Evolutionary conservation across 345 rosid genomes (phyloP).

Genomic region (Eutrema heterophyllum): DNA sequence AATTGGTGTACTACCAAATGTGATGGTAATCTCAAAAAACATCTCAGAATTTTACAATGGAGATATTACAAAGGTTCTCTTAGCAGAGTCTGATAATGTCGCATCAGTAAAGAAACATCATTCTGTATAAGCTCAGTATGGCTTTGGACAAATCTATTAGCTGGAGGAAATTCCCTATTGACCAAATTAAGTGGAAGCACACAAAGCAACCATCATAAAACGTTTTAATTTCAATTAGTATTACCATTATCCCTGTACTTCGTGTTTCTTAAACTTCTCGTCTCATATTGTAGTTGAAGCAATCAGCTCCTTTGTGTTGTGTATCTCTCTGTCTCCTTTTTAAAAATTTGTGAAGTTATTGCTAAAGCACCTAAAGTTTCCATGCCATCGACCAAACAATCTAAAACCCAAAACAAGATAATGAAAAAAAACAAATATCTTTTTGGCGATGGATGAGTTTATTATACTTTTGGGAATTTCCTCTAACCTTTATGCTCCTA

Average conservation of each 20-base stretch:
- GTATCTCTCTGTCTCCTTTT: background rate
- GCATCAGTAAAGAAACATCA: too few relatives aligned
- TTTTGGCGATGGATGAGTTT: background rate
- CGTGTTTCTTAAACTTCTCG: background rate
- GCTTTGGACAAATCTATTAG: too few relatives aligned
- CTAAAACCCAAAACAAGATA: constrained; percentile 9
- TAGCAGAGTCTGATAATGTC: too few relatives aligned
- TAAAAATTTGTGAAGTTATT: background rate
- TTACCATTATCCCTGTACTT: background rate
- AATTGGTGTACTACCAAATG: too few relatives aligned
- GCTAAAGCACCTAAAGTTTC: constrained; percentile 2
- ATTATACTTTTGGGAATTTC: background rate
- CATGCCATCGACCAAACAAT: background rate
- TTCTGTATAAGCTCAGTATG: too few relatives aligned
- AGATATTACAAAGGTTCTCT: too few relatives aligned
- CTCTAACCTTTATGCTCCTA: constrained; percentile 24
- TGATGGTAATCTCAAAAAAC: too few relatives aligned
- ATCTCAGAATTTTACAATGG: too few relatives aligned
- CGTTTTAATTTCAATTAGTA: background rate
- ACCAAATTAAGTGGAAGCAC: too few relatives aligned
- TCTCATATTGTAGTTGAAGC: background rate
- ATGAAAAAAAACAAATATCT: background rate
- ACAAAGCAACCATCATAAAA: background rate
- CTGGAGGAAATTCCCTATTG: too few relatives aligned
- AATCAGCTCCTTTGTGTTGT: background rate